phyloP scores from a whole-genome alignment of 371 early-diverging fungal species.

The Mucor velutinosus region DNA sequence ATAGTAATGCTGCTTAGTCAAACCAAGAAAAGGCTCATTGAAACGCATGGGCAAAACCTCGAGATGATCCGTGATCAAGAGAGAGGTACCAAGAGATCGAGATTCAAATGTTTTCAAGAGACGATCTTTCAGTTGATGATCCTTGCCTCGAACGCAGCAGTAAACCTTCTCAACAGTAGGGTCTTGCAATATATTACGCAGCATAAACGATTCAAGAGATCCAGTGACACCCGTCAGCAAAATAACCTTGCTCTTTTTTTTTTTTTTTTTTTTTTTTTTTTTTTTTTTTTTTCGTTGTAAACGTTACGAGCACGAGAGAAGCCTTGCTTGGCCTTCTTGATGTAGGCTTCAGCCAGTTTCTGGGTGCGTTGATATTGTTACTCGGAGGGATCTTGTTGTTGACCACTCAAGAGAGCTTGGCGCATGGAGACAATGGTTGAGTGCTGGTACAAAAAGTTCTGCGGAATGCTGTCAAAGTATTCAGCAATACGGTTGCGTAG shows the following conservation, averaged over 20 bases:
- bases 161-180: constrained; percentile 31
- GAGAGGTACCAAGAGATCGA: constrained; percentile 23
- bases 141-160: constrained; percentile 29
- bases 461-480: constrained; percentile 17
- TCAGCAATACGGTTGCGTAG: constrained; percentile 19
- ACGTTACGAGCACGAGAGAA: constrained; percentile 18
- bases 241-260: too few relatives aligned
- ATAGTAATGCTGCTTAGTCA: constrained; percentile 21
- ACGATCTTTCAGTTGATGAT: constrained; percentile 12
- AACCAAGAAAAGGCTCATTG: constrained; percentile 28
- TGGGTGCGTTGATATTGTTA: constrained; percentile 14
- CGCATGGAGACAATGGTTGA: too few relatives aligned
- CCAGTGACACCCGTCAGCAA: constrained; percentile 51
- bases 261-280: too few relatives aligned
- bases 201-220: constrained; percentile 37
- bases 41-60: constrained; percentile 26
- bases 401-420: too few relatives aligned
- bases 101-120: constrained; percentile 25
- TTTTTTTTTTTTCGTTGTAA: too few relatives aligned
- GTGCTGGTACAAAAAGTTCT: constrained; percentile 39
- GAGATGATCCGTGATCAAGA: constrained; percentile 1
- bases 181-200: constrained; percentile 30
- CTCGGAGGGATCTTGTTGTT: too few relatives aligned
- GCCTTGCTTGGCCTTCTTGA: constrained; percentile 22
- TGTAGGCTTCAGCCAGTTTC: constrained; percentile 13